phyloP scores from a whole-genome alignment of 1,139 yeast species.

The Yarrowia galli region DNA sequence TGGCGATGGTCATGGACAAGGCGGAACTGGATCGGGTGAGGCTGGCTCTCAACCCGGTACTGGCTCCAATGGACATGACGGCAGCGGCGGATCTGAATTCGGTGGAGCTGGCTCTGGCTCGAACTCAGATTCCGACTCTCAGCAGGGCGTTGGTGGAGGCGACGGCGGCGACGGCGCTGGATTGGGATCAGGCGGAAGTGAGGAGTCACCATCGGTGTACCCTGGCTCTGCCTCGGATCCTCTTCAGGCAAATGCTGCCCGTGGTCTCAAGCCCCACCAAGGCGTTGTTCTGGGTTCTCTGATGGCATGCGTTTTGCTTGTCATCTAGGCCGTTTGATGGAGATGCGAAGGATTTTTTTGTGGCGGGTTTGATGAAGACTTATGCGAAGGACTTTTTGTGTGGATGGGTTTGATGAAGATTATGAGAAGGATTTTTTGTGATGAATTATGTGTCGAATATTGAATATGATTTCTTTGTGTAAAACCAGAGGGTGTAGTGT shows the following conservation, averaged over 20 bases:
- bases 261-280: conserved; percentile 7
- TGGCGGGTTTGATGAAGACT: neutral
- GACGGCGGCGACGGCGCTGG: conserved; percentile 1
- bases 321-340: neutral
- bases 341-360: neutral
- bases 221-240: neutral
- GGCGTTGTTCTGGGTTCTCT: conserved; percentile 5
- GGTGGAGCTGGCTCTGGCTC: conserved; percentile 3
- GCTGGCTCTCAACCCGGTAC: neutral
- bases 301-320: conserved; percentile 9
- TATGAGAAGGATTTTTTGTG: conserved; percentile 9
- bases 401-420: neutral
- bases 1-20: neutral
- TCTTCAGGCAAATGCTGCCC: neutral
- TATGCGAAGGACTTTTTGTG: conserved; percentile 7
- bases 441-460: neutral
- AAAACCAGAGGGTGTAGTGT: neutral
- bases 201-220: neutral
- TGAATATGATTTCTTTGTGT: conserved; percentile 6
- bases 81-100: conserved; percentile 1
- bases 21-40: neutral
- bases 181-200: neutral
- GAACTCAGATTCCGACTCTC: neutral
- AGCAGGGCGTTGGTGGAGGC: conserved; percentile 1
- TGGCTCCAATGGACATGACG: neutral